These are phyloP conservation scores for Pseudopyrenochaeta lycopersici DNA, from an alignment of 2,329 filamentous ascomycete genomes.

Conservation along the genomic window DNA sequence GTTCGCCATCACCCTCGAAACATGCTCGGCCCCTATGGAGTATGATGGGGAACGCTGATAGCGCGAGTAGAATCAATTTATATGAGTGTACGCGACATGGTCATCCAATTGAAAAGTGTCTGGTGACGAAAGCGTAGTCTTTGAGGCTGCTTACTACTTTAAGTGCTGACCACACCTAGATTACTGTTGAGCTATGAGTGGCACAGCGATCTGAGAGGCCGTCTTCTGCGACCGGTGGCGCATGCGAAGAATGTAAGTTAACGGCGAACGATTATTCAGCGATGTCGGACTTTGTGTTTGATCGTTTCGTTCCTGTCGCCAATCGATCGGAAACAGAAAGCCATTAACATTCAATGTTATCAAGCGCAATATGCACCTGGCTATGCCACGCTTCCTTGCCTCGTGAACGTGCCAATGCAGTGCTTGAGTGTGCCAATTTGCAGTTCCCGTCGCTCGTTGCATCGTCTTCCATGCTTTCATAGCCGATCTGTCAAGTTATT, in stretches of 20 bases:
- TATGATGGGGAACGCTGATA: slow-evolving; percentile 14
- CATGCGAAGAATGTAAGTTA: slow-evolving; percentile 2
- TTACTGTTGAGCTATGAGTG: slow-evolving; percentile 12
- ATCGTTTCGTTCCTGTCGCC: slow-evolving; percentile 1
- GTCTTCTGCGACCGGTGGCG: slow-evolving; percentile 12
- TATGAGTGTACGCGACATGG: slow-evolving; percentile 22
- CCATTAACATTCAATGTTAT: neutral
- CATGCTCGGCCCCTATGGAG: slow-evolving; percentile 31
- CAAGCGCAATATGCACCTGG: neutral
- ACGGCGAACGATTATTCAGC: neutral
- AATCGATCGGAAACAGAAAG: slow-evolving; percentile 6
- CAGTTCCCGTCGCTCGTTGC: neutral
- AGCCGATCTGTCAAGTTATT: neutral
- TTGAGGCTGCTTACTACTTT: slow-evolving; percentile 29
- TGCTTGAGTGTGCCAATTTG: neutral
- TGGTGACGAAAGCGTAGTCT: slow-evolving; percentile 11
- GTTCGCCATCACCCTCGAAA: slow-evolving; percentile 31
- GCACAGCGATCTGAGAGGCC: slow-evolving; percentile 9
- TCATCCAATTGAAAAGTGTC: slow-evolving; percentile 8
- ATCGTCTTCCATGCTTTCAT: neutral
- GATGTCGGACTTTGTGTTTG: neutral
- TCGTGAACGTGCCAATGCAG: neutral
- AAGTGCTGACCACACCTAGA: slow-evolving; percentile 36
- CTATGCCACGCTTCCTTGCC: neutral
- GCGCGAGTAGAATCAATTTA: slow-evolving; percentile 23